These are phyloP conservation scores for Malus fusca DNA, from an alignment of 306 rosid genomes.

Conservation along the genomic window DNA sequence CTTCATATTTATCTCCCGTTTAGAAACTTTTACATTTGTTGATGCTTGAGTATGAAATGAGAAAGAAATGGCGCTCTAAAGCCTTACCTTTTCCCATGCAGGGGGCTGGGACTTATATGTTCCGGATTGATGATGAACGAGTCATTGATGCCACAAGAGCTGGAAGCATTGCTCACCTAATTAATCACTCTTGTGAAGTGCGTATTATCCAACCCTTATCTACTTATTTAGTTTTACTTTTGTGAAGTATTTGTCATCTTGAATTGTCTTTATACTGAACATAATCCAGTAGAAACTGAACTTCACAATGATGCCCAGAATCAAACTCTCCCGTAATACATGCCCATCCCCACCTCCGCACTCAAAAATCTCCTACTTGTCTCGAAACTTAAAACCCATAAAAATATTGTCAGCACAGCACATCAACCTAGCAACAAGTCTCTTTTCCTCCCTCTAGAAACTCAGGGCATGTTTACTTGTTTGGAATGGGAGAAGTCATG, in stretches of 20 bases:
- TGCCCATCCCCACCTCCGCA: too few relatives aligned
- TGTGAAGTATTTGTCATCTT: conserved; percentile 6
- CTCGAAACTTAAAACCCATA: too few relatives aligned
- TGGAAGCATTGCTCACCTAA: conserved; percentile 98
- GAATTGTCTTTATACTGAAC: background rate
- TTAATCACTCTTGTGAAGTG: conserved; percentile 97
- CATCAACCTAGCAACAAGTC: too few relatives aligned
- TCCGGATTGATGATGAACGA: conserved; percentile 88
- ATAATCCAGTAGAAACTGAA: background rate
- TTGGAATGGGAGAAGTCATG: too few relatives aligned
- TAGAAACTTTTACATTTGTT: background rate
- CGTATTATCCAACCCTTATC: conserved; percentile 23
- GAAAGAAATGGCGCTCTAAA: background rate
- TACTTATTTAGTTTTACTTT: conserved; percentile 1
- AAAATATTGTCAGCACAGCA: too few relatives aligned
- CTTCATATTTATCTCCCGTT: background rate
- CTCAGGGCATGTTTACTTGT: too few relatives aligned
- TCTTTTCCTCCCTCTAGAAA: too few relatives aligned
- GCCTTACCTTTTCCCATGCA: conserved; percentile 37
- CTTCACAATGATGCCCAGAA: background rate
- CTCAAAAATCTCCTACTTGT: too few relatives aligned
- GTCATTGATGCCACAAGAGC: conserved; percentile 98
- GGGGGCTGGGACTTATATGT: conserved; percentile 99
- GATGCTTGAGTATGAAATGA: background rate
- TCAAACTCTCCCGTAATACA: background rate